phyloP scores from a whole-genome alignment of 192 early-diverging fungal species.

The Entophlyctis luteolus region DNA sequence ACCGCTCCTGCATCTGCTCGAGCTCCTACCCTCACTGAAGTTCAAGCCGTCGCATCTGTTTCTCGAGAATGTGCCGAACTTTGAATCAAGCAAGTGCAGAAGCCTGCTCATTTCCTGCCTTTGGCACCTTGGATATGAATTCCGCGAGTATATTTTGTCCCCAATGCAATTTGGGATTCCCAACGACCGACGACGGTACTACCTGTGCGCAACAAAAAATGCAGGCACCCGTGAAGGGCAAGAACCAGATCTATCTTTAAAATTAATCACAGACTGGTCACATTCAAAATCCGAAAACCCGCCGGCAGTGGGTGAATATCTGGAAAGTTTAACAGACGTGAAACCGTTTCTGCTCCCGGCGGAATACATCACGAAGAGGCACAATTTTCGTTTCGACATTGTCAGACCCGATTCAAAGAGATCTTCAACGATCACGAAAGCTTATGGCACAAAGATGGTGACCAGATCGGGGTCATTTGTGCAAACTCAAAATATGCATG shows the following conservation, averaged over 20 bases:
- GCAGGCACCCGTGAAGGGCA: background rate
- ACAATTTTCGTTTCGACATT: constrained; percentile 43
- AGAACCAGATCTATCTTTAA: constrained; percentile 6
- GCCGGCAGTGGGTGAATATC: constrained; percentile 22
- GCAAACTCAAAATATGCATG: constrained; percentile 67
- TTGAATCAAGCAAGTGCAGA: constrained; percentile 40
- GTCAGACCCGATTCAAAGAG: constrained; percentile 24
- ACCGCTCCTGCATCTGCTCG: constrained; percentile 44
- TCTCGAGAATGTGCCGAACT: constrained; percentile 59
- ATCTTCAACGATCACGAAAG: constrained; percentile 59
- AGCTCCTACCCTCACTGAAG: constrained; percentile 34
- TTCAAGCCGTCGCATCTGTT: constrained; percentile 41
- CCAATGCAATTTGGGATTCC: constrained; percentile 54
- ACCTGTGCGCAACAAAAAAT: constrained; percentile 37
- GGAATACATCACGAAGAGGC: constrained; percentile 35
- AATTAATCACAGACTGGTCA: constrained; percentile 11
- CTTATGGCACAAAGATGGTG: constrained; percentile 74
- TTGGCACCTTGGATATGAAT: constrained; percentile 36
- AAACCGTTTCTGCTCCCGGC: constrained; percentile 31
- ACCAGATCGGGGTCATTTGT: constrained; percentile 74
- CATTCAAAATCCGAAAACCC: too few species aligned
- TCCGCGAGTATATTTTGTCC: constrained; percentile 41
- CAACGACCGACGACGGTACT: constrained; percentile 52
- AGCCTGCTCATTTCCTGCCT: constrained; percentile 36
- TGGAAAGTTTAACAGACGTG: constrained; percentile 28